These are phyloP conservation scores for Lepiota venenata DNA, from an alignment of 768 basidiomycete species.

Conservation along the genomic window DNA sequence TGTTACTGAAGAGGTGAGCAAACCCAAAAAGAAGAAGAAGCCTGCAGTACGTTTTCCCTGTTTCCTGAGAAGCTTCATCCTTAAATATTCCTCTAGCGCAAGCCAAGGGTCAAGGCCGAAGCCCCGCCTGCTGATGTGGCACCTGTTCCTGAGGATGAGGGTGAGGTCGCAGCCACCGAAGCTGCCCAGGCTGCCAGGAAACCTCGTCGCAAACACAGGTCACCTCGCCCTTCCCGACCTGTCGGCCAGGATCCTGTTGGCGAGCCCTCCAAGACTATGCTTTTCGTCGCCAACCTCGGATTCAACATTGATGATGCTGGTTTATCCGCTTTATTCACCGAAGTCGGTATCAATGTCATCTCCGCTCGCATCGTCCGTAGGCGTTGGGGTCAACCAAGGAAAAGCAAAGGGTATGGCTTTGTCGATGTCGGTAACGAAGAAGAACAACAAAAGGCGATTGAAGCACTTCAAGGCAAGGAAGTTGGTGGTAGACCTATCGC, in stretches of 20 bases:
- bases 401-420: constrained; percentile 97
- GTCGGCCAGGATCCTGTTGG: constrained; percentile 82
- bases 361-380: constrained; percentile 89
- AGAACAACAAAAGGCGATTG: constrained; percentile 90
- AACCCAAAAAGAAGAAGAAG: constrained; percentile 87
- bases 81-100: constrained; percentile 42
- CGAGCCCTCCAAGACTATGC: constrained; percentile 83
- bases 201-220: constrained; percentile 56
- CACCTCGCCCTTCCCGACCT: constrained; percentile 60
- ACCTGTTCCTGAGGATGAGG: constrained; percentile 29
- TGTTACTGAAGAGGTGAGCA: constrained; percentile 66
- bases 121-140: constrained; percentile 27
- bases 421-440: constrained; percentile 90
- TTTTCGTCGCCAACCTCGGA: constrained; percentile 97
- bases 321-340: constrained; percentile 79
- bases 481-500: constrained; percentile 82
- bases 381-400: constrained; percentile 78
- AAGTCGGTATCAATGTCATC: constrained; percentile 76
- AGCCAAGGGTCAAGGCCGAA: constrained; percentile 47
- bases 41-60: constrained; percentile 41
- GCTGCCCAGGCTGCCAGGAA: constrained; percentile 41
- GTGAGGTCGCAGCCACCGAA: constrained; percentile 34
- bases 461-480: constrained; percentile 82
- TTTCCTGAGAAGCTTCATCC: constrained; percentile 8
- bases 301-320: constrained; percentile 88